Evolutionary conservation across 1,139 yeast species (phyloP).

Genomic region (Pichia sp.): DNA sequence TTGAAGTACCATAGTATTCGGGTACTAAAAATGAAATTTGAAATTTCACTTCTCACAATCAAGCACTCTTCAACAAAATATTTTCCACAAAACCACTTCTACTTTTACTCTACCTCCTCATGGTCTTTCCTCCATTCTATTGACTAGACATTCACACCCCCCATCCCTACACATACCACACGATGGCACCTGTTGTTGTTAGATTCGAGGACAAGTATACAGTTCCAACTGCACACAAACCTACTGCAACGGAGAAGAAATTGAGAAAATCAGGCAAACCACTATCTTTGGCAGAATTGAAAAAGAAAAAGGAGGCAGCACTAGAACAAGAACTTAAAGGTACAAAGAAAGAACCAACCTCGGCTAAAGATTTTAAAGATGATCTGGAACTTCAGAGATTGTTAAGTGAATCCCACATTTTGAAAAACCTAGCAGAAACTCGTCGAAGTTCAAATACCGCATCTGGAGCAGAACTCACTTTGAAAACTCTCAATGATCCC

Average conservation of each 20-base stretch:
- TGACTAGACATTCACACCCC: not conserved
- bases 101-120: too few species aligned
- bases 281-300: conserved; percentile 28
- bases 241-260: conserved; percentile 38
- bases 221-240: conserved; percentile 25
- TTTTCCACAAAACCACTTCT: too few species aligned
- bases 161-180: not conserved
- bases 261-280: conserved; percentile 35
- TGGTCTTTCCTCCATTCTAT: not conserved
- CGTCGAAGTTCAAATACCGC: conserved; percentile 28
- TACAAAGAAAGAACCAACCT: conserved; percentile 27
- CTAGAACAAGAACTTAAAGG: conserved; percentile 20
- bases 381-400: conserved; percentile 76
- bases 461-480: conserved; percentile 74
- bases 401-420: conserved; percentile 76
- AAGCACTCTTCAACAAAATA: too few species aligned
- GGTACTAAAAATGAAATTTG: too few species aligned
- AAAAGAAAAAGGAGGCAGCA: conserved; percentile 20
- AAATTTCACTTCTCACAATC: too few species aligned
- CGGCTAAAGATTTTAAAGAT: conserved; percentile 30
- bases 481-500: conserved; percentile 61
- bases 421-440: conserved; percentile 37
- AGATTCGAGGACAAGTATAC: conserved; percentile 34
- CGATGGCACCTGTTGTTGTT: conserved; percentile 37
- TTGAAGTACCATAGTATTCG: too few species aligned